Evolutionary conservation across 78 protist genomes (phyloP).

Genomic region (Planoprotostelium fungivorum): DNA sequence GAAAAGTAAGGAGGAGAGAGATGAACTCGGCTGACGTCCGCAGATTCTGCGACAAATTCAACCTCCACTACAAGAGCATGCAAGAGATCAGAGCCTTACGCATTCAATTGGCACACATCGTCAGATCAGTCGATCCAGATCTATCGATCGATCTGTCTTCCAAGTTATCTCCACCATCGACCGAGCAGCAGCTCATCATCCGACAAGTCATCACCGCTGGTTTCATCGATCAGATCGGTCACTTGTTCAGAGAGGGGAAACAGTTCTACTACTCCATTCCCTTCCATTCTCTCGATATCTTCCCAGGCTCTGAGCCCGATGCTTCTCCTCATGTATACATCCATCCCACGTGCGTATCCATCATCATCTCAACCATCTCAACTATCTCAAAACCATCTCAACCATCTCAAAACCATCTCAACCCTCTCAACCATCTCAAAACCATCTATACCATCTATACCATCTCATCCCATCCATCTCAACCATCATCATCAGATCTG

Average conservation of each 20-base stretch:
- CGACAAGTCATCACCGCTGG: conserved; percentile 59
- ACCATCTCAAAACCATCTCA: too few relatives aligned
- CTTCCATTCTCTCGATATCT: not conserved
- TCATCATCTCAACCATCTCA: too few relatives aligned
- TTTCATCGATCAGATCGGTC: conserved; percentile 47
- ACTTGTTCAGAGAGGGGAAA: not conserved
- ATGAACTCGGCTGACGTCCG: too few relatives aligned
- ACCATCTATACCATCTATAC: too few relatives aligned
- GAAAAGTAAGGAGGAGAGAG: not conserved
- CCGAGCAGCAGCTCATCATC: conserved; percentile 34
- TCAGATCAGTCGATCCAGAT: conserved; percentile 9
- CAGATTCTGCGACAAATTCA: conserved; percentile 13
- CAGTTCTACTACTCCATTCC: not conserved
- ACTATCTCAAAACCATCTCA: too few relatives aligned
- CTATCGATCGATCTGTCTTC: not conserved
- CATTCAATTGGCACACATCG: conserved; percentile 29
- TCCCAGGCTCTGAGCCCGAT: not conserved
- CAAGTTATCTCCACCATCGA: conserved; percentile 27
- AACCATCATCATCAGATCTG: not conserved
- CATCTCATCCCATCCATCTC: too few relatives aligned
- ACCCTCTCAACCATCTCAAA: too few relatives aligned
- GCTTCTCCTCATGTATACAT: conserved; percentile 7
- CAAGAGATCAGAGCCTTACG: conserved; percentile 46
- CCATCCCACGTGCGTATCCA: conserved; percentile 18
- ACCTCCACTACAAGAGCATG: conserved; percentile 39